Percentiles rank a stretch among this genome's conserved stretches.
phyloP scores from a whole-genome alignment of 208 protist genomes.

The Trypanosoma vivax region DNA sequence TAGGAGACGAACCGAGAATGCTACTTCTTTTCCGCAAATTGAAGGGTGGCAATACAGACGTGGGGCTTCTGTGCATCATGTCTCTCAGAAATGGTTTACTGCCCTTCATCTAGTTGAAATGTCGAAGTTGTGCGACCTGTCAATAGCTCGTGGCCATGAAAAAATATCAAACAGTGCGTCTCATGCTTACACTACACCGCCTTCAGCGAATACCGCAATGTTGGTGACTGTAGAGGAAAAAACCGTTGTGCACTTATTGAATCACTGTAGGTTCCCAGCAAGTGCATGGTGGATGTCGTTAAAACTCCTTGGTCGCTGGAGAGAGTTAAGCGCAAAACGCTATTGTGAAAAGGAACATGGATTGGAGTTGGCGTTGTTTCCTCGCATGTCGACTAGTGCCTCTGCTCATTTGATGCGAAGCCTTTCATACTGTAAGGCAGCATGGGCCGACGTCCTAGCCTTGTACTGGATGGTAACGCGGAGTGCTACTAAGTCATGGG shows the following conservation, averaged over 20 bases:
- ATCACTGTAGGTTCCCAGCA: slow-evolving; percentile 16
- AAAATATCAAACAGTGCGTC: too few relatives aligned
- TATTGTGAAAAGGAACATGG: background rate
- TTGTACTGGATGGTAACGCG: slow-evolving; percentile 3
- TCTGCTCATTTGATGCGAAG: slow-evolving; percentile 13
- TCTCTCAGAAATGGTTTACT: background rate
- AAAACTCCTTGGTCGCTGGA: slow-evolving; percentile 14
- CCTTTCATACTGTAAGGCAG: slow-evolving; percentile 5
- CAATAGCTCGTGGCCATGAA: background rate
- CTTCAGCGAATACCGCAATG: background rate
- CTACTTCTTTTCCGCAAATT: too few relatives aligned
- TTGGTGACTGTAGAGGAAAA: slow-evolving; percentile 2
- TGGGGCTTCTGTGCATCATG: background rate
- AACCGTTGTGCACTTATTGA: slow-evolving; percentile 10
- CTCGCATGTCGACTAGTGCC: background rate
- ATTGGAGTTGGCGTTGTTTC: slow-evolving; percentile 1
- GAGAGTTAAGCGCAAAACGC: background rate
- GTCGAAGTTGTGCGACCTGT: background rate
- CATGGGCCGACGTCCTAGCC: slow-evolving; percentile 7
- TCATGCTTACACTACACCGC: too few relatives aligned
- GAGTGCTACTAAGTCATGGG: background rate
- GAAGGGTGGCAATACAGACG: too few relatives aligned
- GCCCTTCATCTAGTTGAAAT: slow-evolving; percentile 1
- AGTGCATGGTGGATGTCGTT: slow-evolving; percentile 16
- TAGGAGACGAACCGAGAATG: too few relatives aligned